These are phyloP conservation scores for Fonsecaea monophora DNA, from an alignment of 2,329 filamentous ascomycete species.

Conservation along the genomic window DNA sequence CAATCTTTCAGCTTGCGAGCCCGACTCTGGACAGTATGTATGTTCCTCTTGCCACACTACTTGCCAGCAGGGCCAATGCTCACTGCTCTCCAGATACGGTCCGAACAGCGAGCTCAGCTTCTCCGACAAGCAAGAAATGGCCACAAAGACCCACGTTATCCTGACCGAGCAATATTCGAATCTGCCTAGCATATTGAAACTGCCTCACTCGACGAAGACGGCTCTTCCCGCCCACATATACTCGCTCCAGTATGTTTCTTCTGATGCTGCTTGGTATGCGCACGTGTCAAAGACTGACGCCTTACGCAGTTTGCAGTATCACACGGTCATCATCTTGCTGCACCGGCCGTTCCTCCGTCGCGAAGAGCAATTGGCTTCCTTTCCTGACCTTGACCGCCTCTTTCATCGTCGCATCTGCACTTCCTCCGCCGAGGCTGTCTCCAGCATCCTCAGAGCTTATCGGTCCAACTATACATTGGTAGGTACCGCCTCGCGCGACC, in stretches of 20 bases:
- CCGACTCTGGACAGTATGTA: background rate
- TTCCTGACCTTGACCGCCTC: background rate
- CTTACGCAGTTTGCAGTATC: conserved; percentile 16
- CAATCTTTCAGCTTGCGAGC: background rate
- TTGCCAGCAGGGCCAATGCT: background rate
- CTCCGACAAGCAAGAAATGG: conserved; percentile 10
- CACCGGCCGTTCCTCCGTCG: conserved; percentile 19
- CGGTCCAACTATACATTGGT: background rate
- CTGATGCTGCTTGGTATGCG: background rate
- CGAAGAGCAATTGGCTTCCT: background rate
- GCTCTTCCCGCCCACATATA: conserved; percentile 12
- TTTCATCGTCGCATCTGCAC: conserved; percentile 11
- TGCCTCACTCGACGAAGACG: background rate
- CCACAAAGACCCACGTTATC: conserved; percentile 3
- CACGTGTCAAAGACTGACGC: background rate
- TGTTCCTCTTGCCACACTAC: background rate
- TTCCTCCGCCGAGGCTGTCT: conserved; percentile 8
- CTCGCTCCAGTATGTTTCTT: conserved; percentile 11
- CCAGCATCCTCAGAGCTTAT: conserved; percentile 18
- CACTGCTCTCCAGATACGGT: conserved; percentile 10
- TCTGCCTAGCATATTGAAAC: conserved; percentile 1
- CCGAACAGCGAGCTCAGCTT: conserved; percentile 9
- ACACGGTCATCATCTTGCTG: conserved; percentile 13
- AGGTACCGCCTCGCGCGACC: background rate
- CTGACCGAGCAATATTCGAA: conserved; percentile 5